Conservation (phyloP, 179 eudicot genomes). For the Pouteria campechiana region DNA sequence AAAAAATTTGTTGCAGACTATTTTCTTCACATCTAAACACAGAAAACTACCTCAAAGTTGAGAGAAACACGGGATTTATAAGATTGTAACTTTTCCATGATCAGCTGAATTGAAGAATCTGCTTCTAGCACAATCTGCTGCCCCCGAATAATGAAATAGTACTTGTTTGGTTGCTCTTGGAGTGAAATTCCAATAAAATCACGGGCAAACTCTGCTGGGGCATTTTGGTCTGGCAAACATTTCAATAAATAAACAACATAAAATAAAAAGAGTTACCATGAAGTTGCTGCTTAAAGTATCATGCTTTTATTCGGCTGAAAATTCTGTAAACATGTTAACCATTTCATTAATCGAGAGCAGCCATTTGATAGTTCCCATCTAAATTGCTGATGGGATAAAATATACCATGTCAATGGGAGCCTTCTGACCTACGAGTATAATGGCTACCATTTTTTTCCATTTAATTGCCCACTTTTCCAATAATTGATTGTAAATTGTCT, state of each 20-base stretch:
- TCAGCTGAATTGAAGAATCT: slow-evolving; percentile 59
- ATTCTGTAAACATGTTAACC: too few relatives aligned
- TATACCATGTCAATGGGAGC: too few relatives aligned
- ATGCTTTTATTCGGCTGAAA: too few relatives aligned
- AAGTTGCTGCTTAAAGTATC: background rate
- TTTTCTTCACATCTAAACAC: too few relatives aligned
- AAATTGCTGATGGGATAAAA: too few relatives aligned
- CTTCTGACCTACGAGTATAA: too few relatives aligned
- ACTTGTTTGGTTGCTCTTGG: slow-evolving; percentile 79
- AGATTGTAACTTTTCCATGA: slow-evolving; percentile 92
- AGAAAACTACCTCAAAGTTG: slow-evolving; percentile 79
- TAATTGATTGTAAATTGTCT: too few relatives aligned
- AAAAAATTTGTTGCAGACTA: too few relatives aligned
- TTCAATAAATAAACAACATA: background rate
- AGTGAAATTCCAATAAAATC: slow-evolving; percentile 73
- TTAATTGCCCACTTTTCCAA: too few relatives aligned
- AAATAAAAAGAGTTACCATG: background rate
- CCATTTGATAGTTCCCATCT: too few relatives aligned
- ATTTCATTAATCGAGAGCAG: too few relatives aligned
- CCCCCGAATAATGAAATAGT: slow-evolving; percentile 66
- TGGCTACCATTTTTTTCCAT: too few relatives aligned
- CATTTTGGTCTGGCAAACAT: slow-evolving; percentile 50
- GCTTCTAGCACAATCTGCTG: slow-evolving; percentile 77
- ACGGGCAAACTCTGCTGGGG: slow-evolving; percentile 50
- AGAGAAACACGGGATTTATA: slow-evolving; percentile 73